phyloP scores from a whole-genome alignment of 2,329 filamentous ascomycete species.

The Phialophora expanda region DNA sequence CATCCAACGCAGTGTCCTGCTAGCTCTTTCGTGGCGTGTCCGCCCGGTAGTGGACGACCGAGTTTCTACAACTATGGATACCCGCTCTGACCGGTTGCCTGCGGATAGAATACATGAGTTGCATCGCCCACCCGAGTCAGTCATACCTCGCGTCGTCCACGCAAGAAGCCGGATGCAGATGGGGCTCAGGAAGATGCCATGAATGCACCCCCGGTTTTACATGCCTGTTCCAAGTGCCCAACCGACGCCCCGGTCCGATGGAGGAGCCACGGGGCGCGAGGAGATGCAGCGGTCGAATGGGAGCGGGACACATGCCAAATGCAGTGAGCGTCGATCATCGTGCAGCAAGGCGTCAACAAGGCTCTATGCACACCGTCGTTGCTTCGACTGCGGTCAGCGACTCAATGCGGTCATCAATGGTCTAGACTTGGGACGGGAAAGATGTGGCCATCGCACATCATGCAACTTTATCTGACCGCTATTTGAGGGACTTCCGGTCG shows the following conservation, averaged over 20 bases:
- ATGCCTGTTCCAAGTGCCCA: background rate
- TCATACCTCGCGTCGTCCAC: conserved; percentile 4
- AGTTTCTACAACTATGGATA: background rate
- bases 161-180: conserved; percentile 3
- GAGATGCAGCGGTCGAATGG: conserved; percentile 11
- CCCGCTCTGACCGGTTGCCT: background rate
- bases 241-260: background rate
- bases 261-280: background rate
- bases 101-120: background rate
- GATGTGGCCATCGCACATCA: conserved; percentile 20
- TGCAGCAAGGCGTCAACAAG: conserved; percentile 3
- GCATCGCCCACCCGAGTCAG: background rate
- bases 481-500: conserved; percentile 11
- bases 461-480: conserved; percentile 31
- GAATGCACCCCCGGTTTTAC: background rate
- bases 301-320: conserved; percentile 15
- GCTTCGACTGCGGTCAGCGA: background rate
- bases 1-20: background rate
- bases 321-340: background rate
- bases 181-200: background rate
- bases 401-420: conserved; percentile 5
- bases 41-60: background rate
- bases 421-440: conserved; percentile 8
- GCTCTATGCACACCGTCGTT: background rate
- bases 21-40: background rate